Percentiles rank a stretch among this genome's conserved stretches.
phyloP scores from a whole-genome alignment of 2,329 filamentous ascomycete species.

The Chaetomium sp. region DNA sequence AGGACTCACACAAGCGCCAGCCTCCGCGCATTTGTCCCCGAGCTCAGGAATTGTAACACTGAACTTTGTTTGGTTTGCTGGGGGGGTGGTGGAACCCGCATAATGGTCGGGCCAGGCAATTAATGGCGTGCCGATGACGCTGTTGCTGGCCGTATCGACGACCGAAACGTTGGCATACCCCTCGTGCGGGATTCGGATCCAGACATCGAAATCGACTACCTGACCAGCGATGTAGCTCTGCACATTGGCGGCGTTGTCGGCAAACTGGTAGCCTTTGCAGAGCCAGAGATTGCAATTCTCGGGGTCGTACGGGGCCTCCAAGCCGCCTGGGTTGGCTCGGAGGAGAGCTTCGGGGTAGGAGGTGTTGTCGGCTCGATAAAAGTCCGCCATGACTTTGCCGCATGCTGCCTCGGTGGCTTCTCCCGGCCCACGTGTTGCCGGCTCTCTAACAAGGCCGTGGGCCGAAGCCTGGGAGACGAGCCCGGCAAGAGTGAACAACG shows the following conservation, averaged over 20 bases:
- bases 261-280: conserved; percentile 46
- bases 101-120: conserved; percentile 38
- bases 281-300: conserved; percentile 44
- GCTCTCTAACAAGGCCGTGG: conserved; percentile 38
- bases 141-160: conserved; percentile 50
- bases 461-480: conserved; percentile 28
- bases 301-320: conserved; percentile 35
- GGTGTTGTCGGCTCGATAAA: conserved; percentile 40
- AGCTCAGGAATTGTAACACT: conserved; percentile 39
- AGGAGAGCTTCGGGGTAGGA: conserved; percentile 41
- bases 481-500: conserved; percentile 28
- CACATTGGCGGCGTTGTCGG: conserved; percentile 44
- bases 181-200: conserved; percentile 50
- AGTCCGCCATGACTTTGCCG: conserved; percentile 38
- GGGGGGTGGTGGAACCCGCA: conserved; percentile 35
- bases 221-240: conserved; percentile 47
- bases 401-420: conserved; percentile 37
- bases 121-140: conserved; percentile 50
- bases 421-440: conserved; percentile 36
- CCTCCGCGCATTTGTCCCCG: conserved; percentile 34
- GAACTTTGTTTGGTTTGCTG: conserved; percentile 39
- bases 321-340: conserved; percentile 34
- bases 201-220: conserved; percentile 46
- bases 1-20: conserved; percentile 39
- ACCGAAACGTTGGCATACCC: conserved; percentile 53